Evolutionary conservation across 768 basidiomycete species (phyloP), one percentile per base, ranked within the genome.

Genomic region (Strobilomyces dryophilus): DNA sequence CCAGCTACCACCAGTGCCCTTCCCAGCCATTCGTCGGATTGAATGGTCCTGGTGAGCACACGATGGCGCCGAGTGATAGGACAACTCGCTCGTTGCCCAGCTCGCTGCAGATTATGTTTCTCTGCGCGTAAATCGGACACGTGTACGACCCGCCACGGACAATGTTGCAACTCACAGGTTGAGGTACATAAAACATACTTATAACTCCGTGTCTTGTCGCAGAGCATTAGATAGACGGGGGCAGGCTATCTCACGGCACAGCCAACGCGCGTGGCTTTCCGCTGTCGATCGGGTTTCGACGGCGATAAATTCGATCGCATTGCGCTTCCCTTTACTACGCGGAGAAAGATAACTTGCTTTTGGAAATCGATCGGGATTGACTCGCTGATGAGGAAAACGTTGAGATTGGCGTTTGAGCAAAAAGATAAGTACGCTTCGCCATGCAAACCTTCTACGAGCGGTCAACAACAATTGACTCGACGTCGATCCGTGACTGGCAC

Each of bases 261-360:
- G 60, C 65, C 62, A 45, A 45, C 49, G 40, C 53, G 64, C 56
- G 54, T 58, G 65, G 57, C 32, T 48, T 44, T 35, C 45, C 27
- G 29, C 48, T 49, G 45, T 55, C 51, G 44, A 65, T 54, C 51
- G 45, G 43, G 14, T 50, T 47, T 52, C 41, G 56, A 57, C 55
- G 54, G 53, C 27, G 57, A 61, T 59, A 41, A 51, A 49, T 51
- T 42, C 55, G 41, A 65, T 66, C 65, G 41, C 18, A 8, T 27
- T 57, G 53, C 21, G 32, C 53, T 55, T 61, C 54, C 42, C 15
- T 27, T 58, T 64, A 53, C 55, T 61, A 31, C 58, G 45, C 18
- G 41, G 21, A 18, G 53, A 61, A 53, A 56, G 56, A 44, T 52
- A 37, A 51, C 47, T 64, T 50, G 49, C 45, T 57, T 64, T 65